phyloP scores from a whole-genome alignment of 2,329 filamentous ascomycete genomes.

The Sordariomycetes sp. region DNA sequence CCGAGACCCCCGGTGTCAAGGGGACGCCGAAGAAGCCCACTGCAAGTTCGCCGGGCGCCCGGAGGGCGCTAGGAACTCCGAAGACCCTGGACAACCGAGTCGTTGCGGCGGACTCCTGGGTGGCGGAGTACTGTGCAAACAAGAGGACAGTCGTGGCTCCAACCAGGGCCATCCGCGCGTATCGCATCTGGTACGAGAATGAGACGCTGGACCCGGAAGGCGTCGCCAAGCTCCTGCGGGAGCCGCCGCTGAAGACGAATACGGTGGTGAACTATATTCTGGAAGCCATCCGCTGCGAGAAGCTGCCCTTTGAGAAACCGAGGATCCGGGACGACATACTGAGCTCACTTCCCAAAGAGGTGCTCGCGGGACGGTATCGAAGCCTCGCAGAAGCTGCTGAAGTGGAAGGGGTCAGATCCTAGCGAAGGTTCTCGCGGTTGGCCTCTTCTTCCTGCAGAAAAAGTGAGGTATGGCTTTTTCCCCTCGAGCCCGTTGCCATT shows the following conservation, averaged over 20 bases:
- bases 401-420: background rate
- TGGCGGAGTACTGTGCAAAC: constrained; percentile 22
- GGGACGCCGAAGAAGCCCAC: background rate
- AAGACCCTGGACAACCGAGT: constrained; percentile 28
- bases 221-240: constrained; percentile 44
- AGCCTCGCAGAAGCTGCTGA: background rate
- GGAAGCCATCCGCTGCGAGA: constrained; percentile 38
- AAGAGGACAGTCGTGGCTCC: constrained; percentile 12
- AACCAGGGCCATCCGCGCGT: constrained; percentile 38
- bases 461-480: background rate
- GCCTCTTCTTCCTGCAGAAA: background rate
- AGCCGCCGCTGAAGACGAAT: constrained; percentile 43
- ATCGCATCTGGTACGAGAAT: constrained; percentile 52
- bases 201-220: constrained; percentile 32
- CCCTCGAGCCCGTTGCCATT: background rate
- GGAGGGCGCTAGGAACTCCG: constrained; percentile 11
- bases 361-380: background rate
- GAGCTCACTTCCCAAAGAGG: constrained; percentile 4
- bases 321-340: constrained; percentile 36
- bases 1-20: background rate
- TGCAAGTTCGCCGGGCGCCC: constrained; percentile 13
- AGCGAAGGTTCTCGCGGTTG: background rate
- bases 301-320: constrained; percentile 34
- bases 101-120: constrained; percentile 28
- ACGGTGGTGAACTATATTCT: constrained; percentile 53